Base-by-base conservation (phyloP, 257 asterid genomes). In the Fraxinus americana region DNA sequence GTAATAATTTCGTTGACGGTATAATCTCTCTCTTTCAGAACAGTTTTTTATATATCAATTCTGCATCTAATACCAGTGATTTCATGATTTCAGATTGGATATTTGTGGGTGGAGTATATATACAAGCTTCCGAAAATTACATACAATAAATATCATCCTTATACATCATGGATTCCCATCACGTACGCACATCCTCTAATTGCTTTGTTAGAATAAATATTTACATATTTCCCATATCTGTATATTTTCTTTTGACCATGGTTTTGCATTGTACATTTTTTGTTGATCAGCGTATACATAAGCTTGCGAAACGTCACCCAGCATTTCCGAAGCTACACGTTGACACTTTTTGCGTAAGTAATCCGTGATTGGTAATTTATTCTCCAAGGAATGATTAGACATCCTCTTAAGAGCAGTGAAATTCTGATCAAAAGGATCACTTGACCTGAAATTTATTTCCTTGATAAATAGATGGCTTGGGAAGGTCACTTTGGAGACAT, bases 151-250 rank as follows among this genome's bases (percentile, higher is more conserved):
- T 92, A 94, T 82, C 98, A 94, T 90, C 98, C 98, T 73, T 94
- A 94, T 79, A 94, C 98, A 69, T 94, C 97, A 23, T 94, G 98
- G 98, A 94, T 94, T 66, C 98, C 98, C 3, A 92, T 92, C 67
- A 91, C 92, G 98, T 92, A 89, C 29, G 88, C 14, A 76, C 70
- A 76, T 12, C 82, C 72, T 34, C 72, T 35, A 45, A 39, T 61
- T 74, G 59, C 32, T 78, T 71, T 61, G n/a, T 41, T 57, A 25
- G 48, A 77, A 36, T 48, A 50, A 54, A 2, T n/a, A 35, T 74
- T 21, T 76, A 19, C 68, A 75, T 77, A 72, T 72, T 67, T 73
- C 82, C 29, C 29, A 48, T 77, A 74, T 67, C 17, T 8, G 38
- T 30, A 27, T 32, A 70, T 30, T 66, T 74, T 14, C 11, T 79